phyloP scores from a whole-genome alignment of 2,329 filamentous ascomycete species.

The Aulographum hederae region DNA sequence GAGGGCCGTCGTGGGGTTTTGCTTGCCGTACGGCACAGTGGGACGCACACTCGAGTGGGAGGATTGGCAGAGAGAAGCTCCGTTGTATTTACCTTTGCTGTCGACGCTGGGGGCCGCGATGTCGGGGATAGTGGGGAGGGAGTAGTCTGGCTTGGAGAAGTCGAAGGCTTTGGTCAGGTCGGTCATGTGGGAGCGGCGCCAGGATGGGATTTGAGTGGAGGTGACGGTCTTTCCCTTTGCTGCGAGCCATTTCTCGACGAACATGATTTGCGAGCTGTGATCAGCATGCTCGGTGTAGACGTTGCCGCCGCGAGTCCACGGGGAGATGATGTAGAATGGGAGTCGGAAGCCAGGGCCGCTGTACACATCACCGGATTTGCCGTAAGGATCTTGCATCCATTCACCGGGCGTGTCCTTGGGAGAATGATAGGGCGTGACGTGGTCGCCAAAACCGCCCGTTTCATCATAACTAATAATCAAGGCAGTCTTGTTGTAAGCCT shows the following conservation, averaged over 20 bases:
- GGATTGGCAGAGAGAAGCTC: constrained; percentile 10
- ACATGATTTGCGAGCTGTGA: constrained; percentile 36
- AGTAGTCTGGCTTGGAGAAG: constrained; percentile 24
- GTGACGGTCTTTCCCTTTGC: constrained; percentile 24
- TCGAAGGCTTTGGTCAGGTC: constrained; percentile 30
- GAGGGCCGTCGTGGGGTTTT: constrained; percentile 19
- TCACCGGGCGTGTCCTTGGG: constrained; percentile 31
- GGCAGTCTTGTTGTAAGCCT: constrained; percentile 28
- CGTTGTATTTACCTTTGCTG: constrained; percentile 24
- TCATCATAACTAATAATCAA: constrained; percentile 35
- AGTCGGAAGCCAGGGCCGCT: constrained; percentile 30
- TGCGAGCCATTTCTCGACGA: constrained; percentile 32
- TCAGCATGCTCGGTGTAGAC: constrained; percentile 37
- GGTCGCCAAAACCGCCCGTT: constrained; percentile 36
- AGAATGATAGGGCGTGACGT: constrained; percentile 33
- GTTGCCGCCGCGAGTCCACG: constrained; percentile 34
- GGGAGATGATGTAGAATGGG: constrained; percentile 37
- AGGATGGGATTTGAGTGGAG: constrained; percentile 25
- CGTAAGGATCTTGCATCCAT: constrained; percentile 31
- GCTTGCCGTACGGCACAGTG: constrained; percentile 28
- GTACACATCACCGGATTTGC: constrained; percentile 22
- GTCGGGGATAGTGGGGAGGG: constrained; percentile 27
- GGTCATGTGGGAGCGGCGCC: constrained; percentile 29
- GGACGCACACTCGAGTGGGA: constrained; percentile 20
- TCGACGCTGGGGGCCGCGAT: constrained; percentile 25